These are phyloP conservation scores for Sesbania bispinosa DNA, from an alignment of 306 rosid genomes.

Conservation along the genomic window DNA sequence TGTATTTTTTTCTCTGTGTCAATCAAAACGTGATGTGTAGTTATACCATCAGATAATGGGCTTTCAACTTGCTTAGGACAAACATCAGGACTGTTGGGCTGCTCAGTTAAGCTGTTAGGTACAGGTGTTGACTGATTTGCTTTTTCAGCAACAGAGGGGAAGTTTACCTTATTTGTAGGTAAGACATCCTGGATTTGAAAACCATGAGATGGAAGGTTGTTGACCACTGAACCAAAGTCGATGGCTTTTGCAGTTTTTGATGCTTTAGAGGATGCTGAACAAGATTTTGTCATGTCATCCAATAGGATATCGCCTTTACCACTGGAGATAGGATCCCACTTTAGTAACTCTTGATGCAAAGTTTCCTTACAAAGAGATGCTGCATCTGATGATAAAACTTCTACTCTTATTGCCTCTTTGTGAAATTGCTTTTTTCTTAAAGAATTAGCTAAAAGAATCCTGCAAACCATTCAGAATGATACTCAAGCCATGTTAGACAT, in stretches of 20 bases:
- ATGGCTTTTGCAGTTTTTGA: conserved; percentile 62
- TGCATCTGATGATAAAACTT: conserved; percentile 47
- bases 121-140: conserved; percentile 22
- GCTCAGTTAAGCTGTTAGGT: conserved; percentile 23
- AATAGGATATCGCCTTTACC: conserved; percentile 80
- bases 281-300: conserved; percentile 63
- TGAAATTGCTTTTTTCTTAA: conserved; percentile 65
- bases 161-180: conserved; percentile 23
- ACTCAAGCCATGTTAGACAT: conserved; percentile 9
- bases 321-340: conserved; percentile 83
- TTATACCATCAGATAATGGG: conserved; percentile 20
- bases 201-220: conserved; percentile 59
- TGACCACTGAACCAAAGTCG: conserved; percentile 51
- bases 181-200: conserved; percentile 58
- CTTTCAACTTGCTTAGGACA: conserved; percentile 24
- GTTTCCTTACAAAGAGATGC: conserved; percentile 44
- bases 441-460: conserved; percentile 69
- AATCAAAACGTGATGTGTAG: not conserved
- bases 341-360: conserved; percentile 46
- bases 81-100: conserved; percentile 19
- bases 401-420: conserved; percentile 75
- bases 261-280: conserved; percentile 38
- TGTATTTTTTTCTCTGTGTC: not conserved
- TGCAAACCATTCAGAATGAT: conserved; percentile 32
- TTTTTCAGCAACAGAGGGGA: conserved; percentile 5